Conservation (phyloP, 306 rosid species). For the Senna tora region DNA sequence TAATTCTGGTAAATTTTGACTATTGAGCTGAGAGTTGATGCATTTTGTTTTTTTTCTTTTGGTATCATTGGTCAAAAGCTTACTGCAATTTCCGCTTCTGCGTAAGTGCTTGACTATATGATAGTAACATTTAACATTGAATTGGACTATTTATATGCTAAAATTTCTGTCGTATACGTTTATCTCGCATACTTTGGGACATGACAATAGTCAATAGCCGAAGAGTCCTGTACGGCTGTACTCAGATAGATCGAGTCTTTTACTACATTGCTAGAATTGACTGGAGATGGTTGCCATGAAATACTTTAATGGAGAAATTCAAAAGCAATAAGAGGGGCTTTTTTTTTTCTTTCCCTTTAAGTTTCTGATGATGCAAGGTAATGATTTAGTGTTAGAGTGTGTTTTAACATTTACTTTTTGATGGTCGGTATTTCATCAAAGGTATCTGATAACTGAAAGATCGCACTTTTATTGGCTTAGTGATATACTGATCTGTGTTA, state of each 20-base stretch:
- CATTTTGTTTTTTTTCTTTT: not conserved
- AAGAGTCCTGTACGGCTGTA: not conserved
- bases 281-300: not conserved
- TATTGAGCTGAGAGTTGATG: not conserved
- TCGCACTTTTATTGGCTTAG: too few species aligned
- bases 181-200: not conserved
- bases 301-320: not conserved
- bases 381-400: not conserved
- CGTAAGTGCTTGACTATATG: not conserved
- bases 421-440: too few species aligned
- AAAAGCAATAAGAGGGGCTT: not conserved
- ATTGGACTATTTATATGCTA: not conserved
- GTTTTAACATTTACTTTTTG: not conserved
- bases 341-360: not conserved
- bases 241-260: not conserved
- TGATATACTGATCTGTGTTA: too few species aligned
- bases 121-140: not conserved
- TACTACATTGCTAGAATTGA: not conserved
- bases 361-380: not conserved
- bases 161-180: not conserved
- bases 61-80: not conserved
- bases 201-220: not conserved
- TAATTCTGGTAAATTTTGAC: not conserved
- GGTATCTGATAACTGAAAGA: not conserved
- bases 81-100: not conserved